Conservation (phyloP, 345 rosid genomes). For the Populus davidiana region DNA sequence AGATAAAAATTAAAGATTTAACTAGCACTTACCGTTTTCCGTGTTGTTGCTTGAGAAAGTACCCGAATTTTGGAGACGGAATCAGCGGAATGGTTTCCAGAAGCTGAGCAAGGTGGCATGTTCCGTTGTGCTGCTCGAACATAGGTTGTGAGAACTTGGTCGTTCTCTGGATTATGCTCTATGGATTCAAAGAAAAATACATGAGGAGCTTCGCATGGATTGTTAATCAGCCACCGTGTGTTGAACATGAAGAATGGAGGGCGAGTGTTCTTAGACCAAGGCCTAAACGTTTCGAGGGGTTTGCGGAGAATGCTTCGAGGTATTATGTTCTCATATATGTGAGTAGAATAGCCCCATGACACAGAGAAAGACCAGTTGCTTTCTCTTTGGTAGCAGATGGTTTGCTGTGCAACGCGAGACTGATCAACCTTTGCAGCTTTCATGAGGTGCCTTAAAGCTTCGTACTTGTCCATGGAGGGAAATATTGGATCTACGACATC, state of each 20-base stretch:
- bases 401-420: constrained; percentile 59
- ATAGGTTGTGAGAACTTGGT: constrained; percentile 40
- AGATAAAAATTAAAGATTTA: neutral
- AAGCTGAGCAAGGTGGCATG: constrained; percentile 36
- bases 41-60: constrained; percentile 31
- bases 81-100: constrained; percentile 51
- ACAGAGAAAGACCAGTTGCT: constrained; percentile 59
- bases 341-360: constrained; percentile 69
- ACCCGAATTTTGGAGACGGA: constrained; percentile 42
- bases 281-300: constrained; percentile 55
- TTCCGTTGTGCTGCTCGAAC: constrained; percentile 18
- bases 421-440: constrained; percentile 46
- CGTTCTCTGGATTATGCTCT: constrained; percentile 6
- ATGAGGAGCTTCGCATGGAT: constrained; percentile 63
- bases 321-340: constrained; percentile 52
- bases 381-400: constrained; percentile 56
- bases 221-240: constrained; percentile 25
- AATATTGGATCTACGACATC: constrained; percentile 56
- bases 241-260: constrained; percentile 51
- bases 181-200: constrained; percentile 56
- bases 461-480: constrained; percentile 44
- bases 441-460: constrained; percentile 58
- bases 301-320: constrained; percentile 49
- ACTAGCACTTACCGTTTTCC: constrained; percentile 33
- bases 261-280: constrained; percentile 28